Conservation (phyloP, 2,329 filamentous ascomycete genomes). For the Pseudocercospora musae region DNA sequence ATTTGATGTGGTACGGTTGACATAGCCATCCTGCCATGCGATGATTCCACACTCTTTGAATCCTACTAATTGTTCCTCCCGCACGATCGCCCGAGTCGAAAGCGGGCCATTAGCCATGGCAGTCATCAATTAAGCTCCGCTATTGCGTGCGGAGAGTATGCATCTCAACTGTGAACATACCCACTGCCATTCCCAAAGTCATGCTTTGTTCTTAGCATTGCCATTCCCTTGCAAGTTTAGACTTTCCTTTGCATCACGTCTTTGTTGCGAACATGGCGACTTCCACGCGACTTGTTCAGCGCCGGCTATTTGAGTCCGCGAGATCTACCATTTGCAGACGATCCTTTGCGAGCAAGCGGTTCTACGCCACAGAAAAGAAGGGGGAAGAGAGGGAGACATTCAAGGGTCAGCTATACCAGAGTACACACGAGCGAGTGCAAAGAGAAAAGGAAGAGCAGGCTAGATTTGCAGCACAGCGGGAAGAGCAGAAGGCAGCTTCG, state of each 20-base stretch:
- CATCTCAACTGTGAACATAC: neutral
- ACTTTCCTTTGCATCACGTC: neutral
- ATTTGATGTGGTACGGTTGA: neutral
- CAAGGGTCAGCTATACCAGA: conserved; percentile 61
- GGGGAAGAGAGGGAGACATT: conserved; percentile 48
- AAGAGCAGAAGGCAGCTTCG: conserved; percentile 29
- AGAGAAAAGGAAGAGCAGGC: conserved; percentile 57
- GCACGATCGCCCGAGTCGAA: neutral
- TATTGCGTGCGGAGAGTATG: neutral
- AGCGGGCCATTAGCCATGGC: neutral
- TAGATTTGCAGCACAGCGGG: conserved; percentile 43
- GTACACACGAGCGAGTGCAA: conserved; percentile 56
- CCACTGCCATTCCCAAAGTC: neutral
- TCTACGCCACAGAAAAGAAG: conserved; percentile 40
- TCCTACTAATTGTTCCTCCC: neutral
- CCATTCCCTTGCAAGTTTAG: neutral
- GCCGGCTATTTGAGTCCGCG: conserved; percentile 14
- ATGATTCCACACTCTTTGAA: neutral
- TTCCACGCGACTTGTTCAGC: conserved; percentile 18
- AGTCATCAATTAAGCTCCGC: neutral
- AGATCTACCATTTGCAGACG: conserved; percentile 5
- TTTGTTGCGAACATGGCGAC: conserved; percentile 22
- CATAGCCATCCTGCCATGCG: neutral
- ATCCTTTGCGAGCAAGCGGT: conserved; percentile 25
- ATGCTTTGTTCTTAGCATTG: neutral